phyloP scores from a whole-genome alignment of 2,329 filamentous ascomycete genomes.

The Fusarium veterinarium region DNA sequence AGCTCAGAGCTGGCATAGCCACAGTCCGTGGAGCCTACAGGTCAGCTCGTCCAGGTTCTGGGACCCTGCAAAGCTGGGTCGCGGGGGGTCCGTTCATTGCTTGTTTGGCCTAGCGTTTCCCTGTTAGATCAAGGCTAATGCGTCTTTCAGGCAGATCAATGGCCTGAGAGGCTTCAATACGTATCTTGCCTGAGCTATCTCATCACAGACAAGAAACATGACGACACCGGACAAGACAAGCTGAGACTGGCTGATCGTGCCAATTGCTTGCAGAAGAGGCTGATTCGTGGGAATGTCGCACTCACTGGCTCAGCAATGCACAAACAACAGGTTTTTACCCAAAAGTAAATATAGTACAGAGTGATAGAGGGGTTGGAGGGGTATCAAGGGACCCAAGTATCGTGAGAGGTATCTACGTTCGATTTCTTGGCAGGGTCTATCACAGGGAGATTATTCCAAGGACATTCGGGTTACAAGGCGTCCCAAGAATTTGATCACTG shows the following conservation, averaged over 20 bases:
- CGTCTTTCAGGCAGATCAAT: slow-evolving; percentile 42
- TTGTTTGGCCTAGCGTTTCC: slow-evolving; percentile 35
- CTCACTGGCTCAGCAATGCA: slow-evolving; percentile 10
- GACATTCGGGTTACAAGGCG: slow-evolving; percentile 1
- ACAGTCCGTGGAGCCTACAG: slow-evolving; percentile 25
- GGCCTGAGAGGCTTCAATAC: slow-evolving; percentile 17
- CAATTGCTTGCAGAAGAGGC: slow-evolving; percentile 28
- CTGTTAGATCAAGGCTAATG: slow-evolving; percentile 40
- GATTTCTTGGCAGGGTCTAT: slow-evolving; percentile 12
- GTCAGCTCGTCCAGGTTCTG: slow-evolving; percentile 43
- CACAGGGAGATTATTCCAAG: slow-evolving; percentile 8
- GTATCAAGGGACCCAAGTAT: slow-evolving; percentile 18
- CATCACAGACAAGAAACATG: slow-evolving; percentile 23
- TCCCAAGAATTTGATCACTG: slow-evolving; percentile 12
- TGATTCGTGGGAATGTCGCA: slow-evolving; percentile 28
- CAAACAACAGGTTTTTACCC: slow-evolving; percentile 34
- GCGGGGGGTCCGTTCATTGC: slow-evolving; percentile 17
- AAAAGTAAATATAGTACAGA: slow-evolving; percentile 9
- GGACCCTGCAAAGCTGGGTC: slow-evolving; percentile 45
- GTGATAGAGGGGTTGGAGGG: slow-evolving; percentile 18
- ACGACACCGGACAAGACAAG: slow-evolving; percentile 29
- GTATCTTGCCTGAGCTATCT: slow-evolving; percentile 25
- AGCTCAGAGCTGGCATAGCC: slow-evolving; percentile 33
- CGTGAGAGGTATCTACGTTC: not conserved
- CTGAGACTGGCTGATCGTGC: slow-evolving; percentile 21